Evolutionary conservation across 371 early-diverging fungal genomes (phyloP), one percentile per base, ranked within the genome.

Genomic region (Lichtheimia corymbifera): DNA sequence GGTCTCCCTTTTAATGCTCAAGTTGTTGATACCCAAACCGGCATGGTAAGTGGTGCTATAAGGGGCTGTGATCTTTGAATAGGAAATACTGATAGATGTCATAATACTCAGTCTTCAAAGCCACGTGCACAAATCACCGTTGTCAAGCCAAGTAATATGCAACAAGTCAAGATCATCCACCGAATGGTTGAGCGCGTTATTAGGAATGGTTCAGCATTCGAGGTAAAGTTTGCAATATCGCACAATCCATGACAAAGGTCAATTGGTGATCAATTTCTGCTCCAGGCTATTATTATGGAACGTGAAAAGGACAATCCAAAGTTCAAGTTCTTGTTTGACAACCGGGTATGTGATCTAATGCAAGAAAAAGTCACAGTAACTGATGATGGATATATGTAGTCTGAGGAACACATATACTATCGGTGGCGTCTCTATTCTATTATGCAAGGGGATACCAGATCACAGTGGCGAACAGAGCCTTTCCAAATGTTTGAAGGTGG

Each of bases 371-470:
- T 11, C 2, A 11, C 47, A 47, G 47, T 35, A 35, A 12, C 43
- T 35, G 28, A 55, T 18, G 0, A 55, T 27, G 14, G 14, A 28
- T 22, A 53, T 24, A 20, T 44, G 55, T 15, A 88, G 89, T 83
- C 85, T 2, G 74, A 84, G 28, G 93, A 93, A 47, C 97, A 96
- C 59, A 70, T 85, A 5, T 96, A 96, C 58, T 97, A 97, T 73
- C 85, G 94, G 18, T 96, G 97, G 97, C 91, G 88, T 58, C 68
- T 96, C 40, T 95, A 84, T 69, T 95, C 97, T 13, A 73, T 95
- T n/a, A 74, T 90, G 61, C 93, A 94, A 65, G 95, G 95, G 15
- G 97, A 97, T 59, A 76, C 85, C 1, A 84, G 74, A 61, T 67
- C 73, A 30, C 67, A 74, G 15, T 96, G 97, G 97, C 78, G 80